Percentiles rank a stretch among this genome's conserved stretches.
Evolutionary conservation across 148 eudicot genomes (phyloP).

Genomic region (Rhododendron henanense): DNA sequence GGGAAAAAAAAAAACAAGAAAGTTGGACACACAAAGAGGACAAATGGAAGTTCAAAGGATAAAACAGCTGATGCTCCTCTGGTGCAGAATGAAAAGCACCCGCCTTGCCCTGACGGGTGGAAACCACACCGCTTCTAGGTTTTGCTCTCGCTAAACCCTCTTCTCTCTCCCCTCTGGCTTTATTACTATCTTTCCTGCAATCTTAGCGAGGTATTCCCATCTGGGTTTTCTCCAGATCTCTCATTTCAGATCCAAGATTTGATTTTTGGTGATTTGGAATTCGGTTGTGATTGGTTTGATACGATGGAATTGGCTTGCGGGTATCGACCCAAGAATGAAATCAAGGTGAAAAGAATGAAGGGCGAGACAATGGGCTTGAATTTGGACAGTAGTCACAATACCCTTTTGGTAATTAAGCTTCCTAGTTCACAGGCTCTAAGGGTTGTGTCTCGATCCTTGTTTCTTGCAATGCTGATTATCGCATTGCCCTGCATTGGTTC

Average conservation of each 20-base stretch:
- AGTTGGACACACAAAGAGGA: constrained; percentile 8
- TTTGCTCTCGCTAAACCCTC: constrained; percentile 47
- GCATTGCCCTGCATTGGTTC: constrained; percentile 37
- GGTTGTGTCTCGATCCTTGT: constrained; percentile 36
- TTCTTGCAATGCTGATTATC: constrained; percentile 28
- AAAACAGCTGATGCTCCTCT: constrained; percentile 35
- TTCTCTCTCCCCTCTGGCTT: constrained; percentile 4
- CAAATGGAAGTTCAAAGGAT: constrained; percentile 50
- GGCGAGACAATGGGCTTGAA: constrained; percentile 4
- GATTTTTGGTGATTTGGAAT: neutral
- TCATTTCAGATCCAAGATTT: neutral
- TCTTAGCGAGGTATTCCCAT: neutral
- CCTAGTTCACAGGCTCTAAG: constrained; percentile 29
- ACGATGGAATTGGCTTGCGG: constrained; percentile 30
- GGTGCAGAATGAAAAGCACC: constrained; percentile 23
- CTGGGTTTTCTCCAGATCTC: constrained; percentile 20
- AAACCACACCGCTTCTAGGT: constrained; percentile 59
- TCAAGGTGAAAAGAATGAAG: constrained; percentile 3
- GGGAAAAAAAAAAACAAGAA: neutral
- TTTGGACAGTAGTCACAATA: constrained; percentile 1
- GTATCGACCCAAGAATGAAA: constrained; percentile 12
- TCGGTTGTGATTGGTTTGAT: neutral
- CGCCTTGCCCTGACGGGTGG: constrained; percentile 54
- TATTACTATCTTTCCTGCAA: neutral
- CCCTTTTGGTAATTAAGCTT: constrained; percentile 33